A percentile compares a stretch with the other conserved stretches of the same genome.
Evolutionary conservation across 2,329 filamentous ascomycete species (phyloP).

Genomic region (Byssoonygena ceratinophila): DNA sequence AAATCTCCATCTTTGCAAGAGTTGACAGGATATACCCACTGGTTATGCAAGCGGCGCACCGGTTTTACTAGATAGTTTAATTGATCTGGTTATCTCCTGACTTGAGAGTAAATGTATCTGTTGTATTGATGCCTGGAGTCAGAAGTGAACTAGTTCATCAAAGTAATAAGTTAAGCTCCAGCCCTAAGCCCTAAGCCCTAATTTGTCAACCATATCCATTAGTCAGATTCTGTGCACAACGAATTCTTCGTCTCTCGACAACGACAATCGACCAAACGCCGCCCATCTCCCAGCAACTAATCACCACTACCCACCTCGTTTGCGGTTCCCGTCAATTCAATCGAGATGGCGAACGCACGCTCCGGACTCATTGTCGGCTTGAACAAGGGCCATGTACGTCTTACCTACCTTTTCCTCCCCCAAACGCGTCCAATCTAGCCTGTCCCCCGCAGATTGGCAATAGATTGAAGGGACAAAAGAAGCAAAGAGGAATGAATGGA

Average conservation of each 20-base stretch:
- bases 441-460: neutral
- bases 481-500: neutral
- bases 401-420: constrained; percentile 12
- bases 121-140: too few relatives aligned
- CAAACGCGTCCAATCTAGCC: neutral
- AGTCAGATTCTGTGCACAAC: constrained; percentile 6
- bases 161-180: neutral
- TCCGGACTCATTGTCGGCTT: constrained; percentile 50
- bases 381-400: constrained; percentile 58
- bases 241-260: constrained; percentile 9
- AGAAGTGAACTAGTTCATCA: too few relatives aligned
- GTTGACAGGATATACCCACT: too few relatives aligned
- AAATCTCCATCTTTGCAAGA: too few relatives aligned
- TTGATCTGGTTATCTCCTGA: too few relatives aligned
- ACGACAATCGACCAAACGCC: constrained; percentile 6
- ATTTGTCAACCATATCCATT: neutral
- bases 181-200: constrained; percentile 12
- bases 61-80: too few relatives aligned
- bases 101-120: too few relatives aligned
- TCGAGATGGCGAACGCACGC: constrained; percentile 43
- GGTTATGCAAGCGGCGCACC: too few relatives aligned
- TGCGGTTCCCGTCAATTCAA: constrained; percentile 26
- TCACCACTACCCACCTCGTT: constrained; percentile 17
- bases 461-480: neutral
- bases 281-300: constrained; percentile 14